Evolutionary conservation across 2,329 filamentous ascomycete genomes (phyloP).

Genomic region (Trichoderma guizhouense): DNA sequence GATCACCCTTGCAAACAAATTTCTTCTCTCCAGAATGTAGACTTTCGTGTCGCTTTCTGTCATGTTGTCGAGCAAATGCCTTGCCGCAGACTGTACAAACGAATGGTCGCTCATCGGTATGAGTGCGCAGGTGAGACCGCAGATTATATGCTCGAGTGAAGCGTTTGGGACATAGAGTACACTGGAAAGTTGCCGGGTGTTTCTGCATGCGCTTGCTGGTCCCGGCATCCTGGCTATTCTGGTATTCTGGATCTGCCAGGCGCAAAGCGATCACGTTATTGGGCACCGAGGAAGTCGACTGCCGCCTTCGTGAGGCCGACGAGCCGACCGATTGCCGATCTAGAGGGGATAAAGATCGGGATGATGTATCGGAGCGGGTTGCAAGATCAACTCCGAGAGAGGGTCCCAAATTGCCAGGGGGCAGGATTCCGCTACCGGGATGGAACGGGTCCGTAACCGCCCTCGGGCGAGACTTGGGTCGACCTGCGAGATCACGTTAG

Average conservation of each 20-base stretch:
- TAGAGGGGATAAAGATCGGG: slow-evolving; percentile 57
- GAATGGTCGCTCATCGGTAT: slow-evolving; percentile 95
- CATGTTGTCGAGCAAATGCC: slow-evolving; percentile 94
- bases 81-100: slow-evolving; percentile 97
- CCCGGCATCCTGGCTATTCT: slow-evolving; percentile 59
- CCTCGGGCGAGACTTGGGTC: slow-evolving; percentile 47
- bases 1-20: slow-evolving; percentile 90
- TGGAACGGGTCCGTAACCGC: slow-evolving; percentile 61
- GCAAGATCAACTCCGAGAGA: slow-evolving; percentile 45
- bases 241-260: slow-evolving; percentile 82
- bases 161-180: slow-evolving; percentile 85
- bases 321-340: slow-evolving; percentile 45
- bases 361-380: slow-evolving; percentile 45
- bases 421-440: slow-evolving; percentile 38
- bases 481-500: slow-evolving; percentile 37
- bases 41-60: slow-evolving; percentile 94
- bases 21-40: slow-evolving; percentile 98
- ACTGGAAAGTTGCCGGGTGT: slow-evolving; percentile 96
- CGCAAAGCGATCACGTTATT: slow-evolving; percentile 77
- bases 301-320: slow-evolving; percentile 43
- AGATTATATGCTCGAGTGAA: slow-evolving; percentile 97
- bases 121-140: slow-evolving; percentile 89
- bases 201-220: slow-evolving; percentile 85
- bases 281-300: slow-evolving; percentile 61
- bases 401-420: slow-evolving; percentile 47